A percentile compares a stretch with the other conserved stretches of the same genome.
These are phyloP conservation scores for Sugiyamaella pinicola DNA, from an alignment of 1,139 yeast genomes.

Conservation along the genomic window DNA sequence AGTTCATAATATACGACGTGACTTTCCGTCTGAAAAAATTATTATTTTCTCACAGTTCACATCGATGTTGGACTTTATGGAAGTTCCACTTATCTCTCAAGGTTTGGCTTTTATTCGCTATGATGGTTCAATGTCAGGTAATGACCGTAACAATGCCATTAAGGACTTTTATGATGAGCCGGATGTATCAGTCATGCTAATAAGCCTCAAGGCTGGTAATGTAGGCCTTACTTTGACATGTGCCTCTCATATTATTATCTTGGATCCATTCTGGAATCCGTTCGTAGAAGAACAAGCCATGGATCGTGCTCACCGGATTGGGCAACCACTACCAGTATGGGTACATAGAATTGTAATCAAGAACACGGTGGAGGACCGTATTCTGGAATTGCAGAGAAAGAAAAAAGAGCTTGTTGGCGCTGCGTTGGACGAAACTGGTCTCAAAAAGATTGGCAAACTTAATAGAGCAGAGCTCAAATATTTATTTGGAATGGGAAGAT, in stretches of 20 bases:
- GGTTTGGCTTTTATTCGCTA: conserved; percentile 61
- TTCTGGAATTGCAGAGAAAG: conserved; percentile 69
- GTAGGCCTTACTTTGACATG: conserved; percentile 91
- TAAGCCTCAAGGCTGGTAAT: conserved; percentile 88
- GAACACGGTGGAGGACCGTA: conserved; percentile 83
- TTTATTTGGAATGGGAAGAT: conserved; percentile 67
- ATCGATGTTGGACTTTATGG: conserved; percentile 69
- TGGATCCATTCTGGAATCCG: conserved; percentile 98
- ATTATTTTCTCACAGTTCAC: conserved; percentile 88
- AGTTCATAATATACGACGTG: conserved; percentile 47
- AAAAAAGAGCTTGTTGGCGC: conserved; percentile 76
- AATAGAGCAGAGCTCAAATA: conserved; percentile 74
- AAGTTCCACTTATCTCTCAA: conserved; percentile 54
- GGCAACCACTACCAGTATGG: conserved; percentile 74
- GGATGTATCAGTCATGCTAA: conserved; percentile 56
- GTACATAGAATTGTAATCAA: conserved; percentile 70
- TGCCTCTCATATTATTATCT: conserved; percentile 85
- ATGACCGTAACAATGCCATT: conserved; percentile 62
- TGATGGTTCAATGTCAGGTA: conserved; percentile 79
- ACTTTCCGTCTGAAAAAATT: conserved; percentile 59
- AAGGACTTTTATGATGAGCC: conserved; percentile 63
- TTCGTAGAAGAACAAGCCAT: conserved; percentile 95
- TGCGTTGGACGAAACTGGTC: conserved; percentile 78
- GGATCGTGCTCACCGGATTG: conserved; percentile 92
- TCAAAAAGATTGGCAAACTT: conserved; percentile 64